Base-by-base conservation (phyloP, 2,329 filamentous ascomycete species). In the Hymenoscyphus repandus region DNA sequence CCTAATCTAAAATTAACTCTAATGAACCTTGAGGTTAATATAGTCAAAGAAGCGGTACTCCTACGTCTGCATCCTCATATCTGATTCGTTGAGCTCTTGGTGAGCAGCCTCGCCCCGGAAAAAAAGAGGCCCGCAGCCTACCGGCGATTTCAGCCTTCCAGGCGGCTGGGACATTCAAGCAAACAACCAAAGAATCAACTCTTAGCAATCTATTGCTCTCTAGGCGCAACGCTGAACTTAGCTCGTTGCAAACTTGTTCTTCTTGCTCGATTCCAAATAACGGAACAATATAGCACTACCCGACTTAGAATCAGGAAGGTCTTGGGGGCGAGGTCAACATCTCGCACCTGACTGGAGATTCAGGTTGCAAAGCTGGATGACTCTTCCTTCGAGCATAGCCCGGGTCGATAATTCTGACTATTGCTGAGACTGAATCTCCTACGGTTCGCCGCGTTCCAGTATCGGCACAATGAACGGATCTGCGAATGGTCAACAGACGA, bases 401-500 rank as follows among this genome's bases (percentile, higher is more conserved):
- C 20, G 41, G 41, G 44, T 42, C 17, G 41, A 37, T 13, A 33
- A 18, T 39, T 15, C 40, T 48, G 20, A 48, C 20, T 33, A 18
- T 20, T 17, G 30, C 20, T 30, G 12, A 48, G 41, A 32, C 30
- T 17, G 6, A 18, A 10, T 31, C 13, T 13, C 37, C 18, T 20
- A 27, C 37, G 15, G 13, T 31, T 18, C 10, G 41, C 55, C 38
- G 41, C n/a, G 17, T 36, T n/a, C 39, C 15, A 45, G 43, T 45
- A 6, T 40, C 12, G 27, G 33, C 55, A 59, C 20, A 30, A 64
- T 65, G 63, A 62, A 63, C 55, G 53, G 54, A 42, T 52, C 59
- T 46, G 46, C 57, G 45, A 62, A 61, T 45, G 57, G 50, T 20
- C 57, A 59, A 20, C 52, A 27, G 37, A 54, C 48, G 38, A 45